Evolutionary conservation across 371 early-diverging fungal species (phyloP), one percentile per base, ranked within the genome.

Genomic region (Apophysomyces sp.): DNA sequence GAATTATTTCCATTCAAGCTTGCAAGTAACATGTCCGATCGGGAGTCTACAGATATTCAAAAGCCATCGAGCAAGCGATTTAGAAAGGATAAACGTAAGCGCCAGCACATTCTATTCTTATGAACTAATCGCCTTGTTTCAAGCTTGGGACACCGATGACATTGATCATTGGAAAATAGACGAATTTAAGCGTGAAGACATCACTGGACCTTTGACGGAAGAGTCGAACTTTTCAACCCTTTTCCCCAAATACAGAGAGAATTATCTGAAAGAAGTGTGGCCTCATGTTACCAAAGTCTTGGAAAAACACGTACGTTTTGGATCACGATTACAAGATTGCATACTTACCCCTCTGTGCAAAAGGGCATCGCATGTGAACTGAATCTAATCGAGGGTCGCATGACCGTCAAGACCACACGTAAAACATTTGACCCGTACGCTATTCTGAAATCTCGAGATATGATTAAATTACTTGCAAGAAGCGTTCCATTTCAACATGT

Each of bases 211-310:
- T n/a, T 93, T 99, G 63, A 74, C 89, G 15, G 99, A 99, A 73
- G 97, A 96, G 74, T 95, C 95, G 18, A 93, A 93, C 2, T 99
- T 99, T 82, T 97, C 98, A 2, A 97, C 98, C 1, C 81, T 99
- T 66, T 99, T 98, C 67, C 99, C 99, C 13, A 97, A 96, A 82
- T 98, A 99, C 86, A 86, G 99, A 67, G 98, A 99, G 78, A 85
- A 86, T 59, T 99, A 99, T 69, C 80, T 99, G 68, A 85, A 86
- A 60, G 94, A 97, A 73, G 86, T 94, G 24, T 98, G 99, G 95
- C 93, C 97, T n/a, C 90, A 92, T 52, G 90, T 97, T 13, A 97
- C 92, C n/a, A 83, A 83, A 63, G 87, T 92, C 2, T 81, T 99
- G 32, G 94, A 96, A 15, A 88, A 89, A 71, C 85, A 84, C 55